Evolutionary conservation across 1,139 yeast species (phyloP).

Genomic region (Debaryomycetaceae sp.): DNA sequence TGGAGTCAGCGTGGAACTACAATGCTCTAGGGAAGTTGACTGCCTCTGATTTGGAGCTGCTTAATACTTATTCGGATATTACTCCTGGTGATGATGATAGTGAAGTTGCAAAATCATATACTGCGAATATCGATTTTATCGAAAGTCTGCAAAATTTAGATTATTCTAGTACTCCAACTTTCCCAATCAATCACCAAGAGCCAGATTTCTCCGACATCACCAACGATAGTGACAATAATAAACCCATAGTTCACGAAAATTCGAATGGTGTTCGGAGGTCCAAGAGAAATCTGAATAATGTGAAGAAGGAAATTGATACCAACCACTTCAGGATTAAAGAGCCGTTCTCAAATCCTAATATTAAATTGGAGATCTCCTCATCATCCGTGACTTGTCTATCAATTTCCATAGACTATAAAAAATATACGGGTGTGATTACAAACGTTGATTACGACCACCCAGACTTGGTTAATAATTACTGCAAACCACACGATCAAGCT

Average conservation of each 20-base stretch:
- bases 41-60: background rate
- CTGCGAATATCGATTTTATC: background rate
- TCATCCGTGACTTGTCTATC: slow-evolving; percentile 11
- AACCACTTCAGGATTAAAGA: background rate
- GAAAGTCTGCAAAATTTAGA: background rate
- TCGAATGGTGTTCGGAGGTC: background rate
- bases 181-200: background rate
- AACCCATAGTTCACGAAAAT: background rate
- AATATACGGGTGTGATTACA: slow-evolving; percentile 8
- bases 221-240: background rate
- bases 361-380: background rate
- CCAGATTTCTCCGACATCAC: background rate
- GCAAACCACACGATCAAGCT: slow-evolving; percentile 2
- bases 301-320: background rate
- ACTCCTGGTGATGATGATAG: background rate
- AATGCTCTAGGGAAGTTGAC: background rate
- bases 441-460: slow-evolving; percentile 5
- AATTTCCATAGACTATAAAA: slow-evolving; percentile 9
- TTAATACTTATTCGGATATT: background rate
- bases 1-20: slow-evolving; percentile 1
- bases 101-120: background rate
- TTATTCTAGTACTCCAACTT: background rate
- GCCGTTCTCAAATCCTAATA: background rate
- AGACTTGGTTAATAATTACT: slow-evolving; percentile 6
- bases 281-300: background rate